These are phyloP conservation scores for Exophiala dermatitidis DNA, from an alignment of 2,329 filamentous ascomycete species.

Conservation along the genomic window DNA sequence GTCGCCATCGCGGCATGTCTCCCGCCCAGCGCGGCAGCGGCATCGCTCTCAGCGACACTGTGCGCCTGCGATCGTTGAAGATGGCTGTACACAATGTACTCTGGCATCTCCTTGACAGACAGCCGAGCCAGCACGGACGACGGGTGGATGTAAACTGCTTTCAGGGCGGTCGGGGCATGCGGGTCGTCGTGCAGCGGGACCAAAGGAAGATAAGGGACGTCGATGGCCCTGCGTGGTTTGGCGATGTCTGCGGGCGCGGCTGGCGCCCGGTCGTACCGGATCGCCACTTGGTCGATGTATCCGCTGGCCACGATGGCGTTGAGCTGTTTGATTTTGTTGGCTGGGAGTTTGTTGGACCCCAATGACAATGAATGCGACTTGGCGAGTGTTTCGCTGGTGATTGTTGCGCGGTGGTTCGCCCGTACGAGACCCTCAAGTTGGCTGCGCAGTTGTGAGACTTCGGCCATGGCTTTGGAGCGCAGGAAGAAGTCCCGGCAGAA, in stretches of 20 bases:
- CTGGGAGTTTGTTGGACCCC: conserved; percentile 50
- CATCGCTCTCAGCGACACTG: conserved; percentile 40
- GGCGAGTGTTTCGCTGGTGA: conserved; percentile 60
- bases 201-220: conserved; percentile 84
- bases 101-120: conserved; percentile 65
- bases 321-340: conserved; percentile 63
- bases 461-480: conserved; percentile 75
- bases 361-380: conserved; percentile 27
- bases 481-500: conserved; percentile 84
- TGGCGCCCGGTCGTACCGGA: conserved; percentile 79
- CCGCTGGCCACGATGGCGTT: conserved; percentile 89
- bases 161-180: conserved; percentile 46
- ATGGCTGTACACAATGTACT: conserved; percentile 80
- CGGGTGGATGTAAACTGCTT: conserved; percentile 80
- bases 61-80: conserved; percentile 62
- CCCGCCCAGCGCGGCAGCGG: conserved; percentile 39
- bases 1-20: background rate
- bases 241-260: conserved; percentile 58
- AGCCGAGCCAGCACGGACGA: conserved; percentile 69
- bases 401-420: conserved; percentile 54
- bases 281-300: conserved; percentile 89
- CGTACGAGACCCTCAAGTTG: conserved; percentile 79
- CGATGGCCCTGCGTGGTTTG: conserved; percentile 76
- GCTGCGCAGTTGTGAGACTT: conserved; percentile 71
- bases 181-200: conserved; percentile 46